phyloP scores from a whole-genome alignment of 1,139 yeast species.

The Magnusiomyces paraingens region DNA sequence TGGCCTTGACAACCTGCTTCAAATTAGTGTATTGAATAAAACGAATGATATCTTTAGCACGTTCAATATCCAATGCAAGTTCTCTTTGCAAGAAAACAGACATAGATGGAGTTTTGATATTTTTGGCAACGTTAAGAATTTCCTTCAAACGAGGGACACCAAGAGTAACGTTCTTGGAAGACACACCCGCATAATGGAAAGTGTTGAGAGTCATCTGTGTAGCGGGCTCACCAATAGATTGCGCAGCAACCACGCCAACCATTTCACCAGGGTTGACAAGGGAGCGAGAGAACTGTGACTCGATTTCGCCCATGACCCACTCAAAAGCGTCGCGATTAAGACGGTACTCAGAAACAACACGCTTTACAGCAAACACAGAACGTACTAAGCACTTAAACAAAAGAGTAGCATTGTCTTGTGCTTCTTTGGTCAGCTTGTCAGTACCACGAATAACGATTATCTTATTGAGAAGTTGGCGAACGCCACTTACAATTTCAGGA shows the following conservation, averaged over 20 bases:
- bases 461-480: conserved; percentile 59
- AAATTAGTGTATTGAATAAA: conserved; percentile 95
- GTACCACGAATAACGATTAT: conserved; percentile 80
- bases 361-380: conserved; percentile 83
- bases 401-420: conserved; percentile 87
- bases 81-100: conserved; percentile 82
- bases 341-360: conserved; percentile 86
- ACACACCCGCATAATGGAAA: conserved; percentile 99
- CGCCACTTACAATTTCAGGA: conserved; percentile 69
- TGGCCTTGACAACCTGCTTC: conserved; percentile 92
- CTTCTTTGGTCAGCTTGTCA: conserved; percentile 66
- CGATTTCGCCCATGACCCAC: conserved; percentile 94
- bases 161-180: conserved; percentile 95
- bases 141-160: conserved; percentile 99
- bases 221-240: conserved; percentile 99
- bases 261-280: conserved; percentile 98
- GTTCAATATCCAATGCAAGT: conserved; percentile 80
- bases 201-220: conserved; percentile 99
- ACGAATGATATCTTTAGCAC: conserved; percentile 91
- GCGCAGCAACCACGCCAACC: conserved; percentile 99
- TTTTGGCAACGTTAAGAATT: conserved; percentile 96
- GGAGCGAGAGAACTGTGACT: conserved; percentile 86
- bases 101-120: conserved; percentile 96
- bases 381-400: conserved; percentile 88
- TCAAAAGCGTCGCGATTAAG: conserved; percentile 81